Evolutionary conservation across 306 rosid species (phyloP).

Genomic region (Prunus campanulata): DNA sequence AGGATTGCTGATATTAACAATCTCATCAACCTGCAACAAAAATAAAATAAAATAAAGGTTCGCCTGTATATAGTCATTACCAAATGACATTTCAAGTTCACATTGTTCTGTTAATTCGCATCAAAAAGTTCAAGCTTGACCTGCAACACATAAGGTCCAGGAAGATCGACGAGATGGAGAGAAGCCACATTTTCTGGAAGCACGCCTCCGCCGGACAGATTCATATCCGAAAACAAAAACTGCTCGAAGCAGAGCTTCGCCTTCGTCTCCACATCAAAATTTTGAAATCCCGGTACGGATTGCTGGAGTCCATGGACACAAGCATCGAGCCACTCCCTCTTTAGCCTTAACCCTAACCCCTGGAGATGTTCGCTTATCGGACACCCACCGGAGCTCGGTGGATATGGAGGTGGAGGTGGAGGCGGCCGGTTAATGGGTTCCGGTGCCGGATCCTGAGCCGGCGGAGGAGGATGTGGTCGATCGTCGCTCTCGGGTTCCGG

Average conservation of each 20-base stretch:
- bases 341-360: conserved; percentile 53
- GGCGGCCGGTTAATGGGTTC: background rate
- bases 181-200: conserved; percentile 68
- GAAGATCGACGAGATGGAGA: conserved; percentile 66
- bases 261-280: conserved; percentile 44
- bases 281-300: conserved; percentile 38
- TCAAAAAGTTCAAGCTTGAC: conserved; percentile 23
- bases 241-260: conserved; percentile 76
- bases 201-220: conserved; percentile 52
- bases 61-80: background rate
- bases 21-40: conserved; percentile 75
- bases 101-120: background rate
- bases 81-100: background rate
- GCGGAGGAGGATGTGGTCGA: conserved; percentile 24
- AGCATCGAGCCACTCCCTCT: conserved; percentile 55
- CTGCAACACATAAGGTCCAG: conserved; percentile 87
- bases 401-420: conserved; percentile 25
- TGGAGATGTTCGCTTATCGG: conserved; percentile 54
- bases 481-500: background rate
- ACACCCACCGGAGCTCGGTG: conserved; percentile 23
- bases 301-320: conserved; percentile 47
- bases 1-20: conserved; percentile 62
- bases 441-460: conserved; percentile 16
- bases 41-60: too few species aligned
- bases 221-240: conserved; percentile 69